A percentile compares a stretch with the other conserved stretches of the same genome.
Evolutionary conservation across 2,329 filamentous ascomycete genomes (phyloP).

Genomic region (Calonectria pseudoreteaudii): DNA sequence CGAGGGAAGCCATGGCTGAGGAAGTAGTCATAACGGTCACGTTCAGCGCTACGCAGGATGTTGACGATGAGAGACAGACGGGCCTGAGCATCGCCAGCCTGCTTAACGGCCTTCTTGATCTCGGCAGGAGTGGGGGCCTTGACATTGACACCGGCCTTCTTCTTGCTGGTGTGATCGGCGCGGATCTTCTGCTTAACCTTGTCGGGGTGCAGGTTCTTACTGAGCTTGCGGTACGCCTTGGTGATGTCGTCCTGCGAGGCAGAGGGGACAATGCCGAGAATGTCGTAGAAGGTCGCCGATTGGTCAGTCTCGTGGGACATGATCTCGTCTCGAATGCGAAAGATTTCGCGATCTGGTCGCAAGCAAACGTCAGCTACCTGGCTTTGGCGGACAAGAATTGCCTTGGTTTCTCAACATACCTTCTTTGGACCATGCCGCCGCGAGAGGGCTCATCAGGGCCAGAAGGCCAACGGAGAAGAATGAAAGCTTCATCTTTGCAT

Average conservation of each 20-base stretch:
- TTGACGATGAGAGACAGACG: conserved; percentile 86
- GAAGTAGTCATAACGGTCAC: conserved; percentile 96
- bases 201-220: conserved; percentile 88
- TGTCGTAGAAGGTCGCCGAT: conserved; percentile 93
- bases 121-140: conserved; percentile 81
- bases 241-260: conserved; percentile 90
- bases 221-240: conserved; percentile 93
- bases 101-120: conserved; percentile 82
- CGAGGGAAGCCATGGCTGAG: conserved; percentile 90
- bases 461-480: conserved; percentile 76
- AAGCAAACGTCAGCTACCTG: conserved; percentile 16
- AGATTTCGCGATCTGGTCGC: conserved; percentile 90
- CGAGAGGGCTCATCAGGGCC: conserved; percentile 74
- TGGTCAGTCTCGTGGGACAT: conserved; percentile 79
- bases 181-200: conserved; percentile 90
- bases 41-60: conserved; percentile 82
- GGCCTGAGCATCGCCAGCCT: conserved; percentile 84
- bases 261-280: conserved; percentile 79
- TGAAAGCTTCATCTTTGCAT: conserved; percentile 77
- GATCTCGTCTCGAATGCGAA: conserved; percentile 92
- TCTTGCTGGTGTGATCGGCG: conserved; percentile 71
- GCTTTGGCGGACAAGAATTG: background rate
- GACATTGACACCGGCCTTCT: conserved; percentile 70
- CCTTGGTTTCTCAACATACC: conserved; percentile 60
- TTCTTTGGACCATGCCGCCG: conserved; percentile 87